Evolutionary conservation across 2,329 filamentous ascomycete species (phyloP).

Genomic region (Trichoderma koningii): DNA sequence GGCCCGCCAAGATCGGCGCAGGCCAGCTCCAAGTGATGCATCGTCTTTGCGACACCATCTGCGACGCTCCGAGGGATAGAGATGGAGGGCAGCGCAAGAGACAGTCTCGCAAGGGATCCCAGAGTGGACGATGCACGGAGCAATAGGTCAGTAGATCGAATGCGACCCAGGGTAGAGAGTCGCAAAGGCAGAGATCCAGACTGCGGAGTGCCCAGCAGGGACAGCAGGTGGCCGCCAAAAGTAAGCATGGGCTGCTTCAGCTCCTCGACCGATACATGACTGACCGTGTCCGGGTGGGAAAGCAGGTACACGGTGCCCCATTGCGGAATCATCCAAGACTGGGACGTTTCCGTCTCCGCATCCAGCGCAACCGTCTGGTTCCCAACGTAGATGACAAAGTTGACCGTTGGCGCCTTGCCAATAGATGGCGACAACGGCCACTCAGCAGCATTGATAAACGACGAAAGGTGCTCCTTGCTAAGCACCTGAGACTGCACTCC

Average conservation of each 20-base stretch:
- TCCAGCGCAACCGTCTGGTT: slow-evolving; percentile 67
- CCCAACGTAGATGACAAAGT: slow-evolving; percentile 91
- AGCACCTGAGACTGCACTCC: slow-evolving; percentile 66
- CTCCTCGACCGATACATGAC: slow-evolving; percentile 62
- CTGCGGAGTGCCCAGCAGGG: slow-evolving; percentile 81
- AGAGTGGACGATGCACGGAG: slow-evolving; percentile 90
- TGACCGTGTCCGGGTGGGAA: slow-evolving; percentile 44
- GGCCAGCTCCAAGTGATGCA: slow-evolving; percentile 74
- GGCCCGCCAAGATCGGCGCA: slow-evolving; percentile 69
- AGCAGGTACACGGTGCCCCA: slow-evolving; percentile 78
- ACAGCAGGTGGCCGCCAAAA: slow-evolving; percentile 87
- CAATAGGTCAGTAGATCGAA: slow-evolving; percentile 81
- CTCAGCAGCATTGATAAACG: slow-evolving; percentile 96
- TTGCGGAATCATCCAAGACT: slow-evolving; percentile 89
- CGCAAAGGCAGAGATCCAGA: slow-evolving; percentile 82
- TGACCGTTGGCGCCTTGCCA: slow-evolving; percentile 87
- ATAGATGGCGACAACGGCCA: slow-evolving; percentile 97
- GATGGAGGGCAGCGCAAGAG: slow-evolving; percentile 81
- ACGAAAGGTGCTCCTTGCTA: slow-evolving; percentile 82
- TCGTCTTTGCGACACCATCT: slow-evolving; percentile 77
- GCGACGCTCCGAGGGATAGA: slow-evolving; percentile 87
- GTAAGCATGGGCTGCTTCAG: slow-evolving; percentile 81
- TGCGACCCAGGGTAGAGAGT: slow-evolving; percentile 80
- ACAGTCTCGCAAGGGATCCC: slow-evolving; percentile 86
- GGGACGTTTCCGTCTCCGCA: slow-evolving; percentile 52